A percentile compares a stretch with the other conserved stretches of the same genome.
Evolutionary conservation across 768 basidiomycete genomes (phyloP).

Genomic region (Brasilioporus rufonigricans): DNA sequence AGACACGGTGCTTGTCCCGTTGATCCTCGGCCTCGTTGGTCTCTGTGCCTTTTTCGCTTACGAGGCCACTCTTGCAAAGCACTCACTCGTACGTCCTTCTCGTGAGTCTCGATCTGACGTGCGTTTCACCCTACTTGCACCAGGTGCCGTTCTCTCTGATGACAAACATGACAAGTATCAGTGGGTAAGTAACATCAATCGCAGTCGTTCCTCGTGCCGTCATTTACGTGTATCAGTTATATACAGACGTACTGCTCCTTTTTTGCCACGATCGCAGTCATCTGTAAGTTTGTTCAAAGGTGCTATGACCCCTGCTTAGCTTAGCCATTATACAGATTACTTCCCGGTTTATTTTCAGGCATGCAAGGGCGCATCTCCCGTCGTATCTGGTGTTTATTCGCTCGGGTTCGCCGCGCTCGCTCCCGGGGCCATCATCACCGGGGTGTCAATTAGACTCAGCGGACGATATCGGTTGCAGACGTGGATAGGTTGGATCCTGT

Average conservation of each 20-base stretch:
- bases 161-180: background rate
- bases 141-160: conserved; percentile 9
- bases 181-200: conserved; percentile 11
- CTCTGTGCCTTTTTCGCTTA: background rate
- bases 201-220: background rate
- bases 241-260: background rate
- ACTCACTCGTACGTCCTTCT: background rate
- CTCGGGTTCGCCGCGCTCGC: too few species aligned
- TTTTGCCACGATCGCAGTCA: background rate
- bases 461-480: too few species aligned
- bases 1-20: too few species aligned
- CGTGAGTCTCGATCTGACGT: background rate
- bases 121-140: background rate
- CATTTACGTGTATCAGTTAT: background rate
- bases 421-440: too few species aligned
- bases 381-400: too few species aligned
- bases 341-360: too few species aligned
- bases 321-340: too few species aligned
- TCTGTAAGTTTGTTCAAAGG: background rate
- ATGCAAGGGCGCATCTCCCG: too few species aligned
- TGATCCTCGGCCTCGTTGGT: background rate
- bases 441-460: too few species aligned
- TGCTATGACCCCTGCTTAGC: too few species aligned
- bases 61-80: background rate
- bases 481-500: too few species aligned